Evolutionary conservation across 2,329 filamentous ascomycete genomes (phyloP).

Genomic region (Graphilbum fragrans): DNA sequence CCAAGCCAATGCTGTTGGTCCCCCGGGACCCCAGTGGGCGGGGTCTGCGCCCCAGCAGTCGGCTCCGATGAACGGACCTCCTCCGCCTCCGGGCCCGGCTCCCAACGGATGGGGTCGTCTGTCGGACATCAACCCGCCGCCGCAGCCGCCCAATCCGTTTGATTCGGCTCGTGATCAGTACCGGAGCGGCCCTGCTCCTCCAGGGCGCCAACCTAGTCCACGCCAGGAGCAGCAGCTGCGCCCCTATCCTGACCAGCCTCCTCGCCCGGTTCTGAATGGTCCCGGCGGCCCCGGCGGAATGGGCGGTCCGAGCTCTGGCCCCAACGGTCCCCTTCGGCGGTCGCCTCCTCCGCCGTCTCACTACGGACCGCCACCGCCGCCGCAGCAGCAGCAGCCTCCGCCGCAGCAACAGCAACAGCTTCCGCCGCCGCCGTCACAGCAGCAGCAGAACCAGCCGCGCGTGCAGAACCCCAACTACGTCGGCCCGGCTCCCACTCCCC

Average conservation of each 20-base stretch:
- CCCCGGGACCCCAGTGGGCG: constrained; percentile 82
- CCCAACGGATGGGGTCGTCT: constrained; percentile 51
- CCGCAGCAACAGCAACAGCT: constrained; percentile 40
- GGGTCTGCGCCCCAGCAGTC: constrained; percentile 46
- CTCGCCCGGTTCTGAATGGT: constrained; percentile 26
- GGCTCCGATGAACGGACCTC: constrained; percentile 33
- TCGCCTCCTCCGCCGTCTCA: constrained; percentile 39
- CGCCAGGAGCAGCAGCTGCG: constrained; percentile 59
- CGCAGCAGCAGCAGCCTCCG: constrained; percentile 36
- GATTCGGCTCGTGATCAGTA: constrained; percentile 59
- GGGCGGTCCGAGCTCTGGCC: constrained; percentile 47
- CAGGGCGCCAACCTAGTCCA: constrained; percentile 63
- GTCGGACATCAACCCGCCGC: constrained; percentile 65
- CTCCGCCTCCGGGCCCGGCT: constrained; percentile 44
- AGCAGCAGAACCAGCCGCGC: constrained; percentile 36
- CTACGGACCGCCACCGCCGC: constrained; percentile 41
- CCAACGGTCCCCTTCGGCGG: constrained; percentile 33
- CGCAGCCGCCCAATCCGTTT: constrained; percentile 69
- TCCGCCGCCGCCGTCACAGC: constrained; percentile 32
- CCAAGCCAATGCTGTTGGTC: constrained; percentile 71
- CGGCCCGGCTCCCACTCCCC: constrained; percentile 35
- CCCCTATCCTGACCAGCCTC: constrained; percentile 54
- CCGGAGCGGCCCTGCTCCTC: constrained; percentile 47
- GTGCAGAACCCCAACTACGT: constrained; percentile 48
- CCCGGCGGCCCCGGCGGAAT: constrained; percentile 29